These are phyloP conservation scores for Carex myosuroides DNA, from an alignment of 176 grass and related monocot genomes.

Conservation along the genomic window DNA sequence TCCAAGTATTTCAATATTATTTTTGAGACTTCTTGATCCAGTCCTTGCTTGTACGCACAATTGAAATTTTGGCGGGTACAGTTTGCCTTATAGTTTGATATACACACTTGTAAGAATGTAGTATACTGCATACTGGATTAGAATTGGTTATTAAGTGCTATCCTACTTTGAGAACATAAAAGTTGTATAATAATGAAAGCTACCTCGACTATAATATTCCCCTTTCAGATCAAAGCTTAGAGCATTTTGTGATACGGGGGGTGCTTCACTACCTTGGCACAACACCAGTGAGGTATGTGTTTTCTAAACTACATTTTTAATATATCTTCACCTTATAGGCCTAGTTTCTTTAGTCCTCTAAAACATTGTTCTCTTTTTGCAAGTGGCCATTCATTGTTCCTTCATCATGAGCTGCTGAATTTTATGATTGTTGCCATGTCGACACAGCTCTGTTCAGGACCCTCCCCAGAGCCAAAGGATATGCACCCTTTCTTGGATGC, in stretches of 20 bases:
- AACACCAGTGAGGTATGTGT: conserved; percentile 80
- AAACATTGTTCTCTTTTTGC: conserved; percentile 23
- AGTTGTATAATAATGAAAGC: neutral
- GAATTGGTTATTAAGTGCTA: neutral
- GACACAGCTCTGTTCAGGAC: conserved; percentile 92
- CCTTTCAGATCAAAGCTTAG: conserved; percentile 55
- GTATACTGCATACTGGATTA: neutral
- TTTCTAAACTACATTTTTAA: neutral
- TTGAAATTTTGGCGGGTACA: neutral
- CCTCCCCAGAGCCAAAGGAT: conserved; percentile 90
- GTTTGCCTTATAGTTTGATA: neutral
- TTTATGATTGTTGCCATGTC: conserved; percentile 97
- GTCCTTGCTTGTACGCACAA: neutral
- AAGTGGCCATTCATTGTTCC: conserved; percentile 75
- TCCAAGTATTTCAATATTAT: neutral
- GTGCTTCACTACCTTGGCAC: conserved; percentile 67
- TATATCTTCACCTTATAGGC: neutral
- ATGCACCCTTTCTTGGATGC: conserved; percentile 93
- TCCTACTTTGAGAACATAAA: neutral
- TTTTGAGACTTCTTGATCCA: neutral
- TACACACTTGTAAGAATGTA: neutral
- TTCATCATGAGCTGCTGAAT: conserved; percentile 93
- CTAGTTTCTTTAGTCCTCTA: neutral
- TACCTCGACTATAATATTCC: neutral
- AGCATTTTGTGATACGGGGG: conserved; percentile 75